phyloP scores from a whole-genome alignment of 1,284 basidiomycete genomes.

The Ustilago cynodontis region DNA sequence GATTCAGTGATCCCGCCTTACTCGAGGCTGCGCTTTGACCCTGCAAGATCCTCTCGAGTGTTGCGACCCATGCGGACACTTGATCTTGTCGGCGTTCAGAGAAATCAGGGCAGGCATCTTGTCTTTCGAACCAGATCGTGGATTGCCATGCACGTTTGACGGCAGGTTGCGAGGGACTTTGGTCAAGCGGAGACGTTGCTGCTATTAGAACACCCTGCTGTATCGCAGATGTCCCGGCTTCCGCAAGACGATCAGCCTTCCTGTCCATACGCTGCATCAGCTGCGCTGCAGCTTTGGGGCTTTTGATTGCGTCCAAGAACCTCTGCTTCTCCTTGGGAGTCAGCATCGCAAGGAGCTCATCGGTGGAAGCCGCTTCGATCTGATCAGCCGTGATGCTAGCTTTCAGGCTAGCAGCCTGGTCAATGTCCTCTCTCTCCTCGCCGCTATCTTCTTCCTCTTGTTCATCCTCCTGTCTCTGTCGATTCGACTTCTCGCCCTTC shows the following conservation, averaged over 20 bases:
- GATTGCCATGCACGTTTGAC: constrained; percentile 20
- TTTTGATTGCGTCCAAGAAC: constrained; percentile 37
- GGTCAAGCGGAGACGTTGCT: not conserved
- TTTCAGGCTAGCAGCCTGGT: not conserved
- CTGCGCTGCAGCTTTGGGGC: constrained; percentile 28
- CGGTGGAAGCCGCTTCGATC: constrained; percentile 30
- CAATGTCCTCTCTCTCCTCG: constrained; percentile 15
- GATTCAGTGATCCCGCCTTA: not conserved
- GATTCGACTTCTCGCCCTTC: constrained; percentile 10
- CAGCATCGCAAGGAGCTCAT: constrained; percentile 51
- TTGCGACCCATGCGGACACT: constrained; percentile 10
- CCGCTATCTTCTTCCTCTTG: constrained; percentile 14
- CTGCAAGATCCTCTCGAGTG: constrained; percentile 14
- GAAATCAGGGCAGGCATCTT: constrained; percentile 10
- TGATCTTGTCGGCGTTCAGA: not conserved
- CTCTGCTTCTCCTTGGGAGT: constrained; percentile 35
- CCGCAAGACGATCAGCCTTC: constrained; percentile 18
- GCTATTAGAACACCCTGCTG: constrained; percentile 10
- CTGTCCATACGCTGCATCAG: constrained; percentile 31
- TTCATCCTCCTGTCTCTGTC: constrained; percentile 4
- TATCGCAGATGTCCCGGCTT: not conserved
- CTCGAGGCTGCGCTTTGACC: not conserved
- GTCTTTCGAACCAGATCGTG: constrained; percentile 29
- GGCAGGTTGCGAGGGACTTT: not conserved
- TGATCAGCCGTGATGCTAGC: constrained; percentile 14